These are phyloP conservation scores for Rhazya stricta DNA, from an alignment of 257 asterid genomes.

Conservation along the genomic window DNA sequence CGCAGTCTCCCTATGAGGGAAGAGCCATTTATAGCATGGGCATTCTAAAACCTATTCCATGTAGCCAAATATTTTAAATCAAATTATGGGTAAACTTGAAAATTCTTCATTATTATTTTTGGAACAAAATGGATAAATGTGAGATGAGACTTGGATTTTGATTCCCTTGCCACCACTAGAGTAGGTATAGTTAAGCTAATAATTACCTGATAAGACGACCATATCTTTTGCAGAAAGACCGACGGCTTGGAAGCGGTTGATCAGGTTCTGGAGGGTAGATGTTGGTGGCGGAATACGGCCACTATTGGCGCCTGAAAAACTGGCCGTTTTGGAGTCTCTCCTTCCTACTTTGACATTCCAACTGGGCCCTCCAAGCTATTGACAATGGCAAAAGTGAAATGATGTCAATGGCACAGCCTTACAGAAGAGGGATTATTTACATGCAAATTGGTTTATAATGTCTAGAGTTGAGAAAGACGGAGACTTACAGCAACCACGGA, in stretches of 20 bases:
- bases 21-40: no score
- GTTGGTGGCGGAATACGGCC: conserved; percentile 41
- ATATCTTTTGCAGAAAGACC: conserved; percentile 45
- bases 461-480: no score
- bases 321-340: conserved; percentile 43
- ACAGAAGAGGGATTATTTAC: not conserved
- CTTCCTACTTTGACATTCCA: conserved; percentile 56
- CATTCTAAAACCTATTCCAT: no score
- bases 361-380: conserved; percentile 51
- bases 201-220: conserved; percentile 51
- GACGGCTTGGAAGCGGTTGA: conserved; percentile 26
- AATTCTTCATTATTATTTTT: no score
- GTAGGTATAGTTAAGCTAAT: not conserved
- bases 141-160: no score
- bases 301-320: conserved; percentile 40
- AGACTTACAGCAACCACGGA: conserved; percentile 37
- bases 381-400: not conserved
- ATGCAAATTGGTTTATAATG: not conserved
- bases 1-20: no score
- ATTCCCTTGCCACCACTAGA: no score
- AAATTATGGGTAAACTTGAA: no score
- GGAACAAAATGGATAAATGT: no score
- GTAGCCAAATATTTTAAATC: no score
- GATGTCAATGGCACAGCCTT: not conserved
- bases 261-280: conserved; percentile 32